Base-by-base conservation (phyloP, 148 eudicot genomes). In the Talinum fruticosum region DNA sequence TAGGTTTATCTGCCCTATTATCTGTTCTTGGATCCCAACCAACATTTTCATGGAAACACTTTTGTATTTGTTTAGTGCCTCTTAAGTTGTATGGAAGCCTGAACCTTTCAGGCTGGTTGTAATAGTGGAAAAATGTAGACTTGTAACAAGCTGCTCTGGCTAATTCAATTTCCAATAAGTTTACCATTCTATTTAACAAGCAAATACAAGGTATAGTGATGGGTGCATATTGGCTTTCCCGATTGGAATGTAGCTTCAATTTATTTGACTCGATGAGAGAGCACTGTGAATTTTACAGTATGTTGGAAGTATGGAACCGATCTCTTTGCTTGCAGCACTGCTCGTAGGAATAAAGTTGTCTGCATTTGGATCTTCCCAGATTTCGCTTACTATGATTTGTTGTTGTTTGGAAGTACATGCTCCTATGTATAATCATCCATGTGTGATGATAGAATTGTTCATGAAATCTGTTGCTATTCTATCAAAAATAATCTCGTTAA, bases 1-100 rank as follows among this genome's bases (percentile, higher is more conserved):
- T 82, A 79, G 79, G 65, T 75, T 76, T 72, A n/a, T 69, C 74
- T 78, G 75, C 37, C 36, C 66, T 76, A 73, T 32, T 72, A 68
- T 68, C 37, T 75, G 75, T n/a, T 21, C 24, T 57, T 44, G 79
- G 69, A 73, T 69, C 78, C 53, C 61, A 70, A 74, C 75, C 79
- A 24, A 72, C 54, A 49, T 74, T 82, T 37, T 62, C 71, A 75
- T 65, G 76, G 85, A 65, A 79, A 79, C 72, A 29, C 36, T 73
- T 18, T 29, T 75, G 82, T 70, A 75, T 37, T 75, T 26, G 66
- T 82, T 53, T 82, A 62, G 79, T 34, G 34, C 66, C 33, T 47
- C 69, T 66, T 47, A 18, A 77, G 62, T 59, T 73, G 80, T 68
- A 68, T 23, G 32, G 34, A 59, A 14, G 72, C 30, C 72, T 45